Evolutionary conservation across 805 yeast species (phyloP).

Genomic region (Suhomyces sp.): DNA sequence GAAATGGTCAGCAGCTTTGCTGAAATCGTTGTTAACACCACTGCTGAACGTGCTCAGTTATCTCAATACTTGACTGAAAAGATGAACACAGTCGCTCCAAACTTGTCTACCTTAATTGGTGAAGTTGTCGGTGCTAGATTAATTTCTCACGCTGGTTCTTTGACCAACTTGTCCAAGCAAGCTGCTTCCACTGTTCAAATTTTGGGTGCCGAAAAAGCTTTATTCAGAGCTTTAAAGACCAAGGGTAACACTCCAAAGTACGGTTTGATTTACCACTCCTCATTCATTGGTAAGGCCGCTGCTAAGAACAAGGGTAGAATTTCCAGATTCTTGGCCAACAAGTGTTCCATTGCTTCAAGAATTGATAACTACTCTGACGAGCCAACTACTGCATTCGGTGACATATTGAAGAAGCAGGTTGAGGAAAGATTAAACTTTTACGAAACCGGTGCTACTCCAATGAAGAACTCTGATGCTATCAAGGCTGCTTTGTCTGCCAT

Average conservation of each 20-base stretch:
- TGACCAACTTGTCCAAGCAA: conserved; percentile 93
- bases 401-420: conserved; percentile 90
- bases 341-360: conserved; percentile 98
- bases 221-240: conserved; percentile 93
- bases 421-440: conserved; percentile 96
- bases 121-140: conserved; percentile 98
- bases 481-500: conserved; percentile 79
- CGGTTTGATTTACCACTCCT: conserved; percentile 92
- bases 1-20: conserved; percentile 88
- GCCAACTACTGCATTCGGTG: conserved; percentile 88
- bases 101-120: conserved; percentile 93
- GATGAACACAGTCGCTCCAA: conserved; percentile 98
- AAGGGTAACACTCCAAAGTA: conserved; percentile 96
- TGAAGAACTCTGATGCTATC: conserved; percentile 94
- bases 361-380: conserved; percentile 96
- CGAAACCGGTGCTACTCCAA: conserved; percentile 94
- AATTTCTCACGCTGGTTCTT: conserved; percentile 97
- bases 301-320: conserved; percentile 98
- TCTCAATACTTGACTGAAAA: conserved; percentile 87
- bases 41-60: conserved; percentile 84
- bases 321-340: conserved; percentile 97
- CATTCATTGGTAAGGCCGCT: conserved; percentile 89
- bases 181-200: conserved; percentile 99
- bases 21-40: conserved; percentile 83
- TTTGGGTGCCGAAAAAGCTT: conserved; percentile 95